Evolutionary conservation across 345 rosid genomes (phyloP).

Genomic region (Dipteronia sinensis): DNA sequence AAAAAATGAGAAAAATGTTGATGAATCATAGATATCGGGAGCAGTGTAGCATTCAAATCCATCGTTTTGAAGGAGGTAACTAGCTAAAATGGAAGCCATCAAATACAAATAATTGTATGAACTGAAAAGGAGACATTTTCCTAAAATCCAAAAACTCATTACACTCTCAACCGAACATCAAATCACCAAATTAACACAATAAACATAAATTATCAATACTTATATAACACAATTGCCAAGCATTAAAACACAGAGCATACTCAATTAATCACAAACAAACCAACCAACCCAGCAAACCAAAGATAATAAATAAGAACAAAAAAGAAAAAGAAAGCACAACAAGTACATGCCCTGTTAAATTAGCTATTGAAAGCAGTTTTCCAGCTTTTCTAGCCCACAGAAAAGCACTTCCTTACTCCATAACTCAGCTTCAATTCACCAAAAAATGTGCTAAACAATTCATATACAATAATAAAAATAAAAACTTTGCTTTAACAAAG

Average conservation of each 20-base stretch:
- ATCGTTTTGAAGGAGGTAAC: not conserved
- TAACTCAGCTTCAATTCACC: too few relatives aligned
- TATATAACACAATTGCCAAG: too few relatives aligned
- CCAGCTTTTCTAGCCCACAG: not conserved
- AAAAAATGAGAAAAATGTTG: not conserved
- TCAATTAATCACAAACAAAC: conserved; percentile 5
- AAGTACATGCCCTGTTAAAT: too few relatives aligned
- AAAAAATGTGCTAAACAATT: too few relatives aligned
- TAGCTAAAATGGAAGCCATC: not conserved
- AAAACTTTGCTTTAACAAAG: too few relatives aligned
- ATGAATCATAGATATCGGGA: not conserved
- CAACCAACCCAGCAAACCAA: not conserved
- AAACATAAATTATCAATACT: not conserved
- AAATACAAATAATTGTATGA: not conserved
- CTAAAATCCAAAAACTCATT: not conserved
- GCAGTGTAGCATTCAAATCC: not conserved
- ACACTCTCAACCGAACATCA: not conserved
- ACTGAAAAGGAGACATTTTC: not conserved
- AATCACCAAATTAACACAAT: not conserved
- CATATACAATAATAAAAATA: too few relatives aligned
- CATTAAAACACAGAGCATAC: not conserved
- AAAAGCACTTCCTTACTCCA: too few relatives aligned
- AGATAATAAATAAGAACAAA: not conserved
- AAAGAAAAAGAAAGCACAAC: not conserved
- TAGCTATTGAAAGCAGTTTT: not conserved